Evolutionary conservation across 1,284 basidiomycete species (phyloP).

Genomic region (Naganishia sp.): DNA sequence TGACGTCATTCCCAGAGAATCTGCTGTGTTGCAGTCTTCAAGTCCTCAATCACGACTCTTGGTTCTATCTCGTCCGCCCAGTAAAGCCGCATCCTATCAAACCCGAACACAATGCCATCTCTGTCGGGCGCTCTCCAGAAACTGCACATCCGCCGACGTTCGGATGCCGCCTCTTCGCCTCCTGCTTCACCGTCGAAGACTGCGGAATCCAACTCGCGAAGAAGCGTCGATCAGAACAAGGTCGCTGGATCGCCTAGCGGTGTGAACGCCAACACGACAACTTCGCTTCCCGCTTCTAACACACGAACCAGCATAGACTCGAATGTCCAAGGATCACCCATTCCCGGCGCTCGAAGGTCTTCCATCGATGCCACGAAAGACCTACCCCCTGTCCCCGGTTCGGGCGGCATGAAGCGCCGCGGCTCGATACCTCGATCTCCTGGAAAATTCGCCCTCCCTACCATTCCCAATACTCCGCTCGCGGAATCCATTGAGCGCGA

Average conservation of each 20-base stretch:
- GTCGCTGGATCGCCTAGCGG: too few relatives aligned
- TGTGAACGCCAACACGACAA: background rate
- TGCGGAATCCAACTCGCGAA: background rate
- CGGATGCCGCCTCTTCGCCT: conserved; percentile 17
- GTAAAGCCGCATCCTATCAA: too few relatives aligned
- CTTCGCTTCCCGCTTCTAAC: background rate
- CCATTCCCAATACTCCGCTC: conserved; percentile 28
- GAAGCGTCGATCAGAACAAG: conserved; percentile 7
- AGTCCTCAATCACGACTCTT: background rate
- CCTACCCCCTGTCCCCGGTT: conserved; percentile 35
- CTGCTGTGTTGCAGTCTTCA: conserved; percentile 1
- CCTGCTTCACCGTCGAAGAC: conserved; percentile 6
- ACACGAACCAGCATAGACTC: conserved; percentile 2
- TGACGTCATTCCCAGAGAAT: too few relatives aligned
- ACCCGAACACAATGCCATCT: conserved; percentile 37
- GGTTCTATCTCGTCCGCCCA: background rate
- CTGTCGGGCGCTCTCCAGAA: conserved; percentile 35
- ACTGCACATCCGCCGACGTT: conserved; percentile 25
- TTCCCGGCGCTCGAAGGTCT: conserved; percentile 5
- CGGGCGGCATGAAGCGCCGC: conserved; percentile 5
- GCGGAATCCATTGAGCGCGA: conserved; percentile 23
- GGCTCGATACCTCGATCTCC: conserved; percentile 30
- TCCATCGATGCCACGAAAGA: conserved; percentile 30
- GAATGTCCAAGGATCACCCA: conserved; percentile 6
- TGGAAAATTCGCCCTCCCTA: conserved; percentile 26